Evolutionary conservation across 768 basidiomycete genomes (phyloP), one percentile per base, ranked within the genome.

Genomic region (Podaxis rugospora): DNA sequence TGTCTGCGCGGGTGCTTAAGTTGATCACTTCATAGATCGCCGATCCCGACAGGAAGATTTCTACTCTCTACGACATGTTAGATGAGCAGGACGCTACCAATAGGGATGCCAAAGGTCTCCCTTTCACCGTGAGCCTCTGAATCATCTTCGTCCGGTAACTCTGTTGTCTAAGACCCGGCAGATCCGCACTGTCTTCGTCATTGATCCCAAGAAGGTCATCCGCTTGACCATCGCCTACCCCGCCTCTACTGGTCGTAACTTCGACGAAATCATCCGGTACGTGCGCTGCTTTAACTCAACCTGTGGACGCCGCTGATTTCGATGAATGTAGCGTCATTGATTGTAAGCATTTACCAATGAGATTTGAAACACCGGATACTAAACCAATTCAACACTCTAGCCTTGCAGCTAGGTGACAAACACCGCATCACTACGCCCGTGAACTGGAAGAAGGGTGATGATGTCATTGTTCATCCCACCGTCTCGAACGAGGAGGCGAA

Each of bases 101-200:
- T 76, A 81, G 84, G 39, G 90, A 92, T 71, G 77, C 76, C 39
- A 93, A 92, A 74, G 93, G 95, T 51, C 82, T 98, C 47, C 97
- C 97, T 21, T 94, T 98, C 81, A 99, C 97, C 51, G 93, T 88
- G 65, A 63, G 76, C 65, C 54, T 54, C 16, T 44, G 37, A 37
- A 28, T 58, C 14, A 49, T 37, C 46, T 55, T 44, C 21, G 55
- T 62, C 57, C 32, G 35, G 23, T 61, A 32, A 61, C 51, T 39
- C 37, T 49, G 51, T 57, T 39, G 68, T 49, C 25, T 57, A 21
- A 62, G 2, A 11, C 42, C 44, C 46, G 37, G 10, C 59, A 92
- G 89, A 86, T 99, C 75, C 90, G 97, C 62, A 97, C 94, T 6
- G 97, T 99, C 63, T 99, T 96, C 75, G 78, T 99, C 65, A 93